phyloP scores from a whole-genome alignment of 2,329 filamentous ascomycete genomes.

The Aspergillus tamarii region DNA sequence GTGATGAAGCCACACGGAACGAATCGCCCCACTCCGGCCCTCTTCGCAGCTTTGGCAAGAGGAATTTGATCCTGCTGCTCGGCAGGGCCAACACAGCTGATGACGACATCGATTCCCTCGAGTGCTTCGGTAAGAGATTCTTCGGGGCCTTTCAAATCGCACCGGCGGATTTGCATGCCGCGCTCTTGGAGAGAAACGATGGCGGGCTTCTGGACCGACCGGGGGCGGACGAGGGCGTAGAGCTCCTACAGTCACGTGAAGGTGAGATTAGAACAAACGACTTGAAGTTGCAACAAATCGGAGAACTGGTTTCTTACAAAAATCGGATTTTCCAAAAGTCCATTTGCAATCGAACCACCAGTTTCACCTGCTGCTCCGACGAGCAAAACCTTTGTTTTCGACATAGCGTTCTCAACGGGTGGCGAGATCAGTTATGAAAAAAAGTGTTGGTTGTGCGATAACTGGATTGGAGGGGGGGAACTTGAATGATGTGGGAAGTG shows the following conservation, averaged over 20 bases:
- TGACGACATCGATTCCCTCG: conserved; percentile 49
- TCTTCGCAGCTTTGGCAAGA: conserved; percentile 53
- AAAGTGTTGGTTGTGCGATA: background rate
- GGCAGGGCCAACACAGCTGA: conserved; percentile 45
- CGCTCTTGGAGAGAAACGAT: conserved; percentile 44
- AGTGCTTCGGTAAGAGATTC: conserved; percentile 49
- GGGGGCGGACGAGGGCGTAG: conserved; percentile 50
- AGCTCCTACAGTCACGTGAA: conserved; percentile 46
- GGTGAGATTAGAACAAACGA: conserved; percentile 7
- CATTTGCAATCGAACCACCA: conserved; percentile 43
- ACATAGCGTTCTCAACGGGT: conserved; percentile 30
- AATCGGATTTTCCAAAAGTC: conserved; percentile 35
- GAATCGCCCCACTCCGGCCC: conserved; percentile 55
- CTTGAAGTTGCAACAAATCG: background rate
- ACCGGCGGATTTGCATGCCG: conserved; percentile 49
- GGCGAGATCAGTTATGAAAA: conserved; percentile 11
- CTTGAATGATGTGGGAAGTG: background rate
- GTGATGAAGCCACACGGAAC: conserved; percentile 57
- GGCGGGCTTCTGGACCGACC: conserved; percentile 52
- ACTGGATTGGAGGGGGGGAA: background rate
- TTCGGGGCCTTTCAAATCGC: conserved; percentile 48
- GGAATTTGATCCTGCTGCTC: conserved; percentile 48
- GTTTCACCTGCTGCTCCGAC: conserved; percentile 46
- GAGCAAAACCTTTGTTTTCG: conserved; percentile 40
- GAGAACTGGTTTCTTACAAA: conserved; percentile 21